Percentiles rank a stretch among this genome's conserved stretches.
phyloP scores from a whole-genome alignment of 1,139 yeast genomes.

The Spathaspora jeffriesii region DNA sequence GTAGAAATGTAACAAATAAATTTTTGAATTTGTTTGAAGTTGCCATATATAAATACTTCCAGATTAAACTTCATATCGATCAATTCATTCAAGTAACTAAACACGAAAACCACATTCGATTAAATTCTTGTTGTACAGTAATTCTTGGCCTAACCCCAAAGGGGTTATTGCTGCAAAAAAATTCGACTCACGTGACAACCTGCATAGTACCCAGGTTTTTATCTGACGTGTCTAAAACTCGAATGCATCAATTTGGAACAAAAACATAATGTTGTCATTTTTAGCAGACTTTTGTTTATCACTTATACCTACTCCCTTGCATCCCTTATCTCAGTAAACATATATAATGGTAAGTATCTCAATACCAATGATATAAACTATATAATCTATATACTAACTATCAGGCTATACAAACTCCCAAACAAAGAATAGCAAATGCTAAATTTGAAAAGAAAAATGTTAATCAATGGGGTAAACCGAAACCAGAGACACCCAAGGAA shows the following conservation, averaged over 20 bases:
- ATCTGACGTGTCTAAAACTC: slow-evolving; percentile 4
- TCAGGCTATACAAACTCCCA: slow-evolving; percentile 69
- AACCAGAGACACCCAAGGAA: slow-evolving; percentile 25
- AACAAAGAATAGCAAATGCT: slow-evolving; percentile 81
- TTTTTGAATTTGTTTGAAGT: too few species aligned
- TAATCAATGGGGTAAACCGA: slow-evolving; percentile 66
- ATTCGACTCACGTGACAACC: neutral
- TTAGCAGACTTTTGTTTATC: neutral
- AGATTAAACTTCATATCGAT: too few species aligned
- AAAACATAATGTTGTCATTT: slow-evolving; percentile 1
- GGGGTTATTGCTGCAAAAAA: neutral
- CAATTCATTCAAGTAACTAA: too few species aligned
- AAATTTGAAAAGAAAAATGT: slow-evolving; percentile 77
- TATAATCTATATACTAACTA: neutral
- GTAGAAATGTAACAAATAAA: too few species aligned
- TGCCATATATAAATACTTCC: too few species aligned
- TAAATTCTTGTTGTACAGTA: neutral
- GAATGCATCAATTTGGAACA: neutral
- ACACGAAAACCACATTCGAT: too few species aligned
- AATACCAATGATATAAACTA: too few species aligned
- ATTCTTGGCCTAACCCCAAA: neutral
- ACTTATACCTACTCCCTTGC: too few species aligned
- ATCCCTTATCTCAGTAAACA: neutral
- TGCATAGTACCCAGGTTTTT: neutral
- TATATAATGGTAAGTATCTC: slow-evolving; percentile 1